Base-by-base conservation (phyloP, 2,329 filamentous ascomycete genomes). In the Corinectria fuckeliana region DNA sequence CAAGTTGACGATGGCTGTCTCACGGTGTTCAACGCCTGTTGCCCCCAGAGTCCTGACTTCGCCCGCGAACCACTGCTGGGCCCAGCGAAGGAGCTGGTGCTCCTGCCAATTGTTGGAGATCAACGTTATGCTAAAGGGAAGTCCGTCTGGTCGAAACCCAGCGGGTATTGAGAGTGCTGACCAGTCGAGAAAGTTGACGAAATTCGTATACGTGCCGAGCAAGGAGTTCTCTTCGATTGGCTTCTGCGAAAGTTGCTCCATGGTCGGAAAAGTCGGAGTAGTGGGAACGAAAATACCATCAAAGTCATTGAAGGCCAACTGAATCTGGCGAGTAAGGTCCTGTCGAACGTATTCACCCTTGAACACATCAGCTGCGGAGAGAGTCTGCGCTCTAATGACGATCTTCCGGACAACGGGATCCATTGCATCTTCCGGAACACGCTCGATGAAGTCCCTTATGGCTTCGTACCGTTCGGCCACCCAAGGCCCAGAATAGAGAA, bases 181-280 rank as follows among this genome's bases (percentile, higher is more conserved):
- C 65, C 86, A 77, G 69, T 88, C 85, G 16, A 88, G 71, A 25
- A 88, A 83, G 64, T 88, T 88, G 14, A 81, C 86, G 66, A 83
- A 87, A 66, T 87, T 85, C 0, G 85, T 86, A 56, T 86, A 88
- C 3, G 78, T 81, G 5, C 84, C 83, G 5, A 86, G 68, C 3
- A 77, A 71, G 4, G 82, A 82, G 64, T 88, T 88, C 66, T 82
- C 78, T 14, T 70, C 72, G 20, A 88, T 76, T 0, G 85, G 85
- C 39, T 85, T 81, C 3, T 72, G 72, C 1, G 77, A 73, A 45
- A 88, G 77, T 58, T 85, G 78, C 16, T 79, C 75, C 3, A 86
- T 77, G 0, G 80, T 85, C 36, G 78, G 79, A 61, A 82, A 81
- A 2, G 75, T 78, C 5, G 85, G 85, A 13, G 83, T 76, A 0